A percentile compares a stretch with the other conserved stretches of the same genome.
Evolutionary conservation across 2,329 filamentous ascomycete genomes (phyloP).

Genomic region (Colletotrichum siamense): DNA sequence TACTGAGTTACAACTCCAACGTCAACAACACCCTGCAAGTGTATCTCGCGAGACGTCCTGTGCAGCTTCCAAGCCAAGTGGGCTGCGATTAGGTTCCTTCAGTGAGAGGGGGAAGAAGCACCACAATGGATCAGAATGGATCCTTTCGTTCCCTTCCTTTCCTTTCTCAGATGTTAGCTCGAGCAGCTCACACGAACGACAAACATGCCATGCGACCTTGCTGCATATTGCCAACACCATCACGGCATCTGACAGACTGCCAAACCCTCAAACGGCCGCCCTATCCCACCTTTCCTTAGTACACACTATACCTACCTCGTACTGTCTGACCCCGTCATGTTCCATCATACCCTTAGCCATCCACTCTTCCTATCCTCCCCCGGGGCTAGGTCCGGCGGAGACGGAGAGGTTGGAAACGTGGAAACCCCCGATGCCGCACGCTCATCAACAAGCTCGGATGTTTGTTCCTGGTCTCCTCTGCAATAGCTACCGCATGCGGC

Average conservation of each 20-base stretch:
- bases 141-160: neutral
- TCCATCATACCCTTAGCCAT: neutral
- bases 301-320: neutral
- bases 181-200: neutral
- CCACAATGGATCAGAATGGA: neutral
- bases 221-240: neutral
- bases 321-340: neutral
- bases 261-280: neutral
- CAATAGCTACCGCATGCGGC: neutral
- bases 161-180: neutral
- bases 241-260: neutral
- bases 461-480: neutral
- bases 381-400: neutral
- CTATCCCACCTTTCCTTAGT: neutral
- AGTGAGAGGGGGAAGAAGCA: neutral
- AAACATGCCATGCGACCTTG: neutral
- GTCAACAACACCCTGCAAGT: neutral
- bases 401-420: slow-evolving; percentile 6
- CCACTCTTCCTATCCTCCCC: neutral
- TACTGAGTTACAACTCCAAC: neutral
- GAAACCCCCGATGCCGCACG: slow-evolving; percentile 6
- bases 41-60: neutral
- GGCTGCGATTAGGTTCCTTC: neutral
- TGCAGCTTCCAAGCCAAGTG: neutral
- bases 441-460: neutral